These are phyloP conservation scores for Candida ulmi DNA, from an alignment of 805 yeast species.

Conservation along the genomic window DNA sequence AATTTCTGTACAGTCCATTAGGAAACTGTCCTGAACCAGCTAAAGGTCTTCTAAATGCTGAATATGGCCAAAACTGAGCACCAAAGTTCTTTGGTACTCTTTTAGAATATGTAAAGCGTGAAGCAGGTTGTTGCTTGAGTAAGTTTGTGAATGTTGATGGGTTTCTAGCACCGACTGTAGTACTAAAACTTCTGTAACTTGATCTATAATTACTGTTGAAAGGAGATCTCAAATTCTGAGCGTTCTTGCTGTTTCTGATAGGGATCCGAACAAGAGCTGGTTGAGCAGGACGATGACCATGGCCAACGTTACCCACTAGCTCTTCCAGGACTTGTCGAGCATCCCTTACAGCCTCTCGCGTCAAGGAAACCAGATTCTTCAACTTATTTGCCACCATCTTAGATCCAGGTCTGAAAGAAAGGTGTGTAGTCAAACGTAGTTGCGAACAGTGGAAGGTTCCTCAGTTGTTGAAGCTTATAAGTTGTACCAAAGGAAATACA, in stretches of 20 bases:
- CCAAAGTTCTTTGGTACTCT: background rate
- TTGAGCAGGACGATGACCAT: constrained; percentile 27
- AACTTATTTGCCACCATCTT: constrained; percentile 30
- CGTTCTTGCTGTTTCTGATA: constrained; percentile 21
- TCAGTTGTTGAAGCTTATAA: background rate
- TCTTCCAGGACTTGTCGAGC: constrained; percentile 44
- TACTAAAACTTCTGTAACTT: constrained; percentile 23
- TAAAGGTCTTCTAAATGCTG: constrained; percentile 19
- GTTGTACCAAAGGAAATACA: background rate
- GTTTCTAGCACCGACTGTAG: constrained; percentile 8
- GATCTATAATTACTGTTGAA: constrained; percentile 4
- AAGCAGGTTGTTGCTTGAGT: background rate
- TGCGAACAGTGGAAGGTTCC: too few relatives aligned
- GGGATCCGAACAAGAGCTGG: constrained; percentile 34
- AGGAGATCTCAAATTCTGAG: constrained; percentile 13
- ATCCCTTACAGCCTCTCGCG: constrained; percentile 41
- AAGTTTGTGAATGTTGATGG: constrained; percentile 2
- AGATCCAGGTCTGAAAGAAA: too few relatives aligned
- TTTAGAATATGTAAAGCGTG: constrained; percentile 7
- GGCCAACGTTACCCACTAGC: constrained; percentile 25
- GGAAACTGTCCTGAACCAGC: constrained; percentile 22
- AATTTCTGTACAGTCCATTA: constrained; percentile 29
- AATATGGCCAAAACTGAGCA: constrained; percentile 9
- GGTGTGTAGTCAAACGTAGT: too few relatives aligned
- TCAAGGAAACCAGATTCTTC: constrained; percentile 39